These are phyloP conservation scores for Gossypium davidsonii DNA, from an alignment of 441 rosid genomes.

Conservation along the genomic window DNA sequence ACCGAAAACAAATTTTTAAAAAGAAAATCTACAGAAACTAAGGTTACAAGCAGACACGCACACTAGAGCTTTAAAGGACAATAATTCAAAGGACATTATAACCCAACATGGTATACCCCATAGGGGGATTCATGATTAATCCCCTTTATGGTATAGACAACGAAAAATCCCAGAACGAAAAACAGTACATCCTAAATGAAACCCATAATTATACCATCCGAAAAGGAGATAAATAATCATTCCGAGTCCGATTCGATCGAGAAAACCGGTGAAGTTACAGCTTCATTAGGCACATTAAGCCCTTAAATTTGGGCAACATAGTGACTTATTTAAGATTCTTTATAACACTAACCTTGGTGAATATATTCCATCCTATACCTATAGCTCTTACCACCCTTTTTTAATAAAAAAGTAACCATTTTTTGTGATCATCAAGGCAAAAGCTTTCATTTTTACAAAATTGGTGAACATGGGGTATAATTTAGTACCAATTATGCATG, in stretches of 20 bases:
- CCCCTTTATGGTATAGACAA: background rate
- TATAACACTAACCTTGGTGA: conserved; percentile 38
- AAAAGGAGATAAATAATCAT: background rate
- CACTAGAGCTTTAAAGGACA: background rate
- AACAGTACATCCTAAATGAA: background rate
- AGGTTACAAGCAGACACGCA: background rate
- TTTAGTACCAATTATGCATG: conserved; percentile 16
- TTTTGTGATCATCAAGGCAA: conserved; percentile 7
- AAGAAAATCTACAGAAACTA: background rate
- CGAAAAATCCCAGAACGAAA: background rate
- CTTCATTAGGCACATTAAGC: conserved; percentile 21
- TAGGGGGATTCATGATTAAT: background rate
- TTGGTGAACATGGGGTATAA: conserved; percentile 5
- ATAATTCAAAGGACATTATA: background rate
- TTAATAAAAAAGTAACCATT: background rate
- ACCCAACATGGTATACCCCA: background rate
- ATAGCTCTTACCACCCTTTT: conserved; percentile 1
- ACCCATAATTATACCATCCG: background rate
- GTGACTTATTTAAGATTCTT: conserved; percentile 34
- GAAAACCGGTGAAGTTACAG: too few relatives aligned
- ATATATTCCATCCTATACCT: conserved; percentile 43
- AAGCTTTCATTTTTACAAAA: background rate
- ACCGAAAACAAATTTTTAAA: background rate
- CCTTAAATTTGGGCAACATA: conserved; percentile 19
- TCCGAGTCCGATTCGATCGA: too few relatives aligned